Conservation (phyloP, 768 basidiomycete genomes). For the Glaciozyma martinii region DNA sequence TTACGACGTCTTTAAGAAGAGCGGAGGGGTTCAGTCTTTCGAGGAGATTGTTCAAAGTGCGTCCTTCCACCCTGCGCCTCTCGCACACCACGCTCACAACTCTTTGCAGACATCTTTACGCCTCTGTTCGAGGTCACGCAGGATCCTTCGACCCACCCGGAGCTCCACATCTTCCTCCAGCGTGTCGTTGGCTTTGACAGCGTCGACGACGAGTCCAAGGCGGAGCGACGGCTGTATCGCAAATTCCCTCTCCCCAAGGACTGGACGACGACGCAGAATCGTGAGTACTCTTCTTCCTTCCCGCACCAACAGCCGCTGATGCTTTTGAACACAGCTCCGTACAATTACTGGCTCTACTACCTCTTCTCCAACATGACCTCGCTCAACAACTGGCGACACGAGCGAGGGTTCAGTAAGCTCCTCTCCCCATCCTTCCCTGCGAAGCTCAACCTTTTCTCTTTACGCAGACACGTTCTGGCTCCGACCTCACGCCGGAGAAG, state of each 20-base stretch:
- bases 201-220: constrained; percentile 97
- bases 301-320: background rate
- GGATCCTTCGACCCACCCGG: constrained; percentile 79
- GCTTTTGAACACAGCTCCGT: background rate
- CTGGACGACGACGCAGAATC: constrained; percentile 83
- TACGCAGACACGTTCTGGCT: constrained; percentile 83
- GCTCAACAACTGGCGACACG: constrained; percentile 81
- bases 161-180: constrained; percentile 88
- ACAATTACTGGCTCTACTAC: constrained; percentile 70
- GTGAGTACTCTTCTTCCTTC: constrained; percentile 55
- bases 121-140: constrained; percentile 94
- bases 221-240: constrained; percentile 78
- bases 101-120: constrained; percentile 66
- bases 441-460: constrained; percentile 7
- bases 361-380: constrained; percentile 95
- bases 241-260: constrained; percentile 55
- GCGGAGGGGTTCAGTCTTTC: constrained; percentile 71
- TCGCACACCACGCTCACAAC: background rate
- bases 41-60: constrained; percentile 82
- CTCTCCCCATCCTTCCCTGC: background rate
- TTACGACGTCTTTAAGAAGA: constrained; percentile 90
- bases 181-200: constrained; percentile 94
- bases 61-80: constrained; percentile 37
- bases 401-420: constrained; percentile 78
- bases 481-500: constrained; percentile 94